A percentile compares a stretch with the other conserved stretches of the same genome.
Conservation (phyloP, 129 eudicot genomes). For the Solidago caesia region DNA sequence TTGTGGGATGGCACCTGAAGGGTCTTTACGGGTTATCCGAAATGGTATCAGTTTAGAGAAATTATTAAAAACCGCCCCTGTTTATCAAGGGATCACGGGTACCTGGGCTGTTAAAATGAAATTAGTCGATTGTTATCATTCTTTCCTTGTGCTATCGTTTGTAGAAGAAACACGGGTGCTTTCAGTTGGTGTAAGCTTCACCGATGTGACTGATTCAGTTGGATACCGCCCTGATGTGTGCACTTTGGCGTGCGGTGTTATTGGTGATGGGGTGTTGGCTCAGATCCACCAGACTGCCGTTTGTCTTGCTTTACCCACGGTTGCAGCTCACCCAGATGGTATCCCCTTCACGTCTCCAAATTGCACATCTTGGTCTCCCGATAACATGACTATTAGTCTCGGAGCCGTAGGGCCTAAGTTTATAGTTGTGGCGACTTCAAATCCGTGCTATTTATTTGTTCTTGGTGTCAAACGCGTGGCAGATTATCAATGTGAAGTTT, state of each 20-base stretch:
- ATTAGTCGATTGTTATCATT: constrained; percentile 57
- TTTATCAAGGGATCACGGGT: constrained; percentile 87
- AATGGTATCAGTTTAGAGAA: constrained; percentile 83
- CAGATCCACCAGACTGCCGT: constrained; percentile 84
- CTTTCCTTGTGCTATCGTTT: constrained; percentile 86
- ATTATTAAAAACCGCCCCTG: constrained; percentile 77
- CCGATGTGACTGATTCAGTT: constrained; percentile 89
- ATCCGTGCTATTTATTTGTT: constrained; percentile 69
- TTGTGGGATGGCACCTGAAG: constrained; percentile 94
- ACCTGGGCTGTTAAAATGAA: constrained; percentile 88
- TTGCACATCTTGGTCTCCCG: constrained; percentile 75
- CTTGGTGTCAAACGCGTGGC: constrained; percentile 58
- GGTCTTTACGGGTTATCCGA: constrained; percentile 80
- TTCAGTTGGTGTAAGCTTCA: constrained; percentile 90
- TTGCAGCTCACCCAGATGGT: constrained; percentile 57
- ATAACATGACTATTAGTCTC: constrained; percentile 64
- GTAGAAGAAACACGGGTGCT: constrained; percentile 98
- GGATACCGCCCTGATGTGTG: constrained; percentile 90
- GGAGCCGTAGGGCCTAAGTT: constrained; percentile 73
- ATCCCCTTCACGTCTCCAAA: constrained; percentile 62
- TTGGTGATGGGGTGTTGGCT: constrained; percentile 61
- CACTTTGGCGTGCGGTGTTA: constrained; percentile 91
- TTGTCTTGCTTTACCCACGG: constrained; percentile 63
- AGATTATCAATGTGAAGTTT: constrained; percentile 51
- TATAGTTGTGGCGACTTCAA: constrained; percentile 84